phyloP scores from a whole-genome alignment of 306 rosid genomes.

The Inga laurina region DNA sequence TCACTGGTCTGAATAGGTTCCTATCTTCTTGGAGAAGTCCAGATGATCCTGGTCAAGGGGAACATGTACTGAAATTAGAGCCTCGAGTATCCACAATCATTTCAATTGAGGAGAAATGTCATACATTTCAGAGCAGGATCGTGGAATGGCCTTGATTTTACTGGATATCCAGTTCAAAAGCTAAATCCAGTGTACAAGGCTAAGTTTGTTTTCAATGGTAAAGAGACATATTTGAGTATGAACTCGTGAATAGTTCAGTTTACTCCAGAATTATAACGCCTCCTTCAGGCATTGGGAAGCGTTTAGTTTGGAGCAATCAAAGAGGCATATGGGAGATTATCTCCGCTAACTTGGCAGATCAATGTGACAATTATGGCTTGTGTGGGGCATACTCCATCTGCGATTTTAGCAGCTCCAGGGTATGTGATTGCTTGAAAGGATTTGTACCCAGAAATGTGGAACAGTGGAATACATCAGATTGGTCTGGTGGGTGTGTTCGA shows the following conservation, averaged over 20 bases:
- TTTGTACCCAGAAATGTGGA: slow-evolving; percentile 12
- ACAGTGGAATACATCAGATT: slow-evolving; percentile 25
- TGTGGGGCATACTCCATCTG: slow-evolving; percentile 36
- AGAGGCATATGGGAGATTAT: slow-evolving; percentile 10
- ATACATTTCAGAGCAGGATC: slow-evolving; percentile 11
- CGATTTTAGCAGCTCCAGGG: not conserved
- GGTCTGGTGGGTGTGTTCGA: slow-evolving; percentile 34
- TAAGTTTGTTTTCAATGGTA: slow-evolving; percentile 23
- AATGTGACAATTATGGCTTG: slow-evolving; percentile 41
- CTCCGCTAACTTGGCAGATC: slow-evolving; percentile 8
- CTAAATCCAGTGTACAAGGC: not conserved
- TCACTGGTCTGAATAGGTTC: slow-evolving; percentile 16
- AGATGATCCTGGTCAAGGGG: slow-evolving; percentile 32
- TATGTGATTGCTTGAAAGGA: slow-evolving; percentile 35
- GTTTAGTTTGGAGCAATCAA: slow-evolving; percentile 19
- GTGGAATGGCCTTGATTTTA: slow-evolving; percentile 33
- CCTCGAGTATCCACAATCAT: slow-evolving; percentile 15
- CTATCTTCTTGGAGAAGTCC: slow-evolving; percentile 30
- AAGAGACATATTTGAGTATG: slow-evolving; percentile 19
- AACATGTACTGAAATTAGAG: not conserved
- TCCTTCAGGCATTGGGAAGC: slow-evolving; percentile 23
- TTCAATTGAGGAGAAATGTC: not conserved
- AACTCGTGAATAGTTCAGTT: slow-evolving; percentile 6
- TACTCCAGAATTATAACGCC: not conserved
- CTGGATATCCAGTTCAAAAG: slow-evolving; percentile 6